phyloP scores from a whole-genome alignment of 1,284 basidiomycete genomes.

The Pulveroboletus sp. region DNA sequence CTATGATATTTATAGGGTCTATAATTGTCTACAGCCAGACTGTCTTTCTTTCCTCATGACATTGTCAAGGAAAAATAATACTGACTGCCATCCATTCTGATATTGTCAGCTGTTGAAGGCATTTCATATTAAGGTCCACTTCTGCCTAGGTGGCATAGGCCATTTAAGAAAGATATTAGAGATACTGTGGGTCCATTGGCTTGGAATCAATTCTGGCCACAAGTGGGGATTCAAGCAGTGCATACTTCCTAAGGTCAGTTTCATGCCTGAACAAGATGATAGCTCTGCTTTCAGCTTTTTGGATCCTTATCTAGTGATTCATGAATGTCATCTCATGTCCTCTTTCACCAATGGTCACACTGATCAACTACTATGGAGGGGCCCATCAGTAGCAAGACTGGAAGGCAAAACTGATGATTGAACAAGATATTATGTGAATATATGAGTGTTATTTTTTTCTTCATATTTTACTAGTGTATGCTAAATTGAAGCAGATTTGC shows the following conservation, averaged over 20 bases:
- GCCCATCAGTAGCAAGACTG: background rate
- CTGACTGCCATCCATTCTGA: conserved; percentile 21
- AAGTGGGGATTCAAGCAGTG: conserved; percentile 3
- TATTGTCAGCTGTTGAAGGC: conserved; percentile 11
- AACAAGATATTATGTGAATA: background rate
- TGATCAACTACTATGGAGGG: background rate
- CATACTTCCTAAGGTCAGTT: conserved; percentile 14
- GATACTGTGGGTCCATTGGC: conserved; percentile 18
- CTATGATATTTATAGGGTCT: conserved; percentile 28
- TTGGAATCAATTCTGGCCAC: conserved; percentile 3
- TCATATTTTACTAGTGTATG: background rate
- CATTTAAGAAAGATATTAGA: background rate
- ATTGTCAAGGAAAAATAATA: conserved; percentile 26
- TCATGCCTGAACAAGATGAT: conserved; percentile 1
- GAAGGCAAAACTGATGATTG: background rate
- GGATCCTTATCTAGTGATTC: conserved; percentile 14
- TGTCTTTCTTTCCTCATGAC: conserved; percentile 39
- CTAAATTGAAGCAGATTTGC: conserved; percentile 3
- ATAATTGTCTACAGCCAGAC: conserved; percentile 41
- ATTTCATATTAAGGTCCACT: background rate
- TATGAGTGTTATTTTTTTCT: background rate
- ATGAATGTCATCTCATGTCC: conserved; percentile 14
- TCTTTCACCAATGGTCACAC: conserved; percentile 7
- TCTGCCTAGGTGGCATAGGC: background rate
- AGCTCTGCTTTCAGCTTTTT: conserved; percentile 11